Base-by-base conservation (phyloP, 2,329 filamentous ascomycete species). In the Colletotrichum sp. region DNA sequence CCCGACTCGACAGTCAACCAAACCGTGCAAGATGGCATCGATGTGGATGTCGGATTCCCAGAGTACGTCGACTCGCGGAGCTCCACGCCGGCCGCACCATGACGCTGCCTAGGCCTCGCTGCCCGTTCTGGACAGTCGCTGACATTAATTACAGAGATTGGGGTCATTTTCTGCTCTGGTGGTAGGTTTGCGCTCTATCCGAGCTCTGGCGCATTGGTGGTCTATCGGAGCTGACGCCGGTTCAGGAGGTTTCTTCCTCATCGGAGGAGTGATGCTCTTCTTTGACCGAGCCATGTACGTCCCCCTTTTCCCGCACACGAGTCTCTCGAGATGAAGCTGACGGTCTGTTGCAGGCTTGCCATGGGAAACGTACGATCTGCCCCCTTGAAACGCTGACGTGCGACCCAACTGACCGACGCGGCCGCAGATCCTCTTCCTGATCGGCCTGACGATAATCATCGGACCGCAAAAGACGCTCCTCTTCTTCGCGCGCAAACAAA, bases 11-110 rank as follows among this genome's bases (percentile, higher is more conserved):
- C 27, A 27, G 34, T 22, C 12, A 66, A n/a, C 29, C 59, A 55
- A 69, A 32, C 64, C 63, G 27, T 32, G 78, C 82, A 91, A 85
- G 69, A 95, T 96, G 94, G 94, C 94, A 83, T 94, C 95, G 77
- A 98, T 98, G 95, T 99, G 96, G 96, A 91, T 99, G 83, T 95
- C 96, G 81, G 96, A 99, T 87, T 92, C 94, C 84, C 96, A 99
- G 87, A 99, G 96, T 98, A 90, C 83, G 94, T 89, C 32, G 16
- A 32, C 22, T 52, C 36, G 32, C 57, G 27, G 30, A 67, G 66
- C 67, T 55, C 30, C 30, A 39, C 44, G 62, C 61, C 25, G 61
- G 63, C 64, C 61, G 30, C 63, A 65, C 25, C 25, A 55, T 44
- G n/a, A 44, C 29, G 36, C 22, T 36, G n/a, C 39, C 34, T 64